Evolutionary conservation across 2,329 filamentous ascomycete species (phyloP), one percentile per base, ranked within the genome.

Genomic region (Cercospora zeina): DNA sequence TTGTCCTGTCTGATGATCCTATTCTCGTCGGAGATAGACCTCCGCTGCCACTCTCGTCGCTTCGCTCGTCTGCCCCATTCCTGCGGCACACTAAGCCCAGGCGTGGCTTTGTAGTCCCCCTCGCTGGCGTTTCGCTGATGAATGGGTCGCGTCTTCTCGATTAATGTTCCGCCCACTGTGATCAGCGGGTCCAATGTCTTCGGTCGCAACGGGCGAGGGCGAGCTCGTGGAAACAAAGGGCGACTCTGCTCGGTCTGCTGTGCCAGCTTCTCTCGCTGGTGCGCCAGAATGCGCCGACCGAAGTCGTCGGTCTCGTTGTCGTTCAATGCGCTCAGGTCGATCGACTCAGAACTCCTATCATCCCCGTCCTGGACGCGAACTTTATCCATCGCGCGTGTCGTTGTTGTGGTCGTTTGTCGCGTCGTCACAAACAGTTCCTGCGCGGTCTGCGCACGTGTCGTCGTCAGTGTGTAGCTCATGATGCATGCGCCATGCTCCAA

Each of bases 31-130:
- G 58, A 58, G 21, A 69, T 66, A 33, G 63, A 64, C 53, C 73
- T 70, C n/a, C 76, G 69, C 68, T 80, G 71, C 79, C 79, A 81
- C 63, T 78, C 73, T 16, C 64, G 56, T 59, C 47, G 58, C 59
- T 76, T 76, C 27, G 72, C 76, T 68, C 79, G 81, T 59, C 78
- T 70, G n/a, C 79, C 80, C 80, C 81, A 82, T 65, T 76, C 71
- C 42, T 74, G 69, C 37, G 80, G 81, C 61, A 77, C 70, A 36
- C 78, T 77, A 37, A 81, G 65, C 3, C 79, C 76, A 24, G 79
- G 79, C 59, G 80, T 78, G 30, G 75, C 66, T 31, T 72, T 76
- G 54, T 68, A 75, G 68, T 77, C 77, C 11, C 66, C 69, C 47
- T 60, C 63, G 36, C 72, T 73, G 13, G 67, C 69, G 54, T 67